phyloP scores from a whole-genome alignment of 1,284 basidiomycete genomes.

The Pseudozyma thailandica region DNA sequence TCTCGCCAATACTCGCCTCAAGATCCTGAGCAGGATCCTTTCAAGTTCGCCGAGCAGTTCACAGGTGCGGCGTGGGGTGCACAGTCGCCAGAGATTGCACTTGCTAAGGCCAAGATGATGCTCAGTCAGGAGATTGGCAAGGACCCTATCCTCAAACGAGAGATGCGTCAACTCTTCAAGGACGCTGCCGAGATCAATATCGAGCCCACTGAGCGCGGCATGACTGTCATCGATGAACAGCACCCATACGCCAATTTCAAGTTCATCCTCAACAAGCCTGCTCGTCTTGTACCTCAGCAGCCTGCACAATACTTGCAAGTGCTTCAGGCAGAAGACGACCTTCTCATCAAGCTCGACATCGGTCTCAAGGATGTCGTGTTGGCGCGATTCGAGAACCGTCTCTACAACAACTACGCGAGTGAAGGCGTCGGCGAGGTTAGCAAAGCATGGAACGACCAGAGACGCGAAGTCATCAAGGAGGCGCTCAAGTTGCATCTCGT shows the following conservation, averaged over 20 bases:
- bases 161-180: constrained; percentile 82
- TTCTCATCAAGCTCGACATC: constrained; percentile 82
- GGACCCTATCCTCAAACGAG: constrained; percentile 86
- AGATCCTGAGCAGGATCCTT: constrained; percentile 66
- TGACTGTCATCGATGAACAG: constrained; percentile 86
- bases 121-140: constrained; percentile 90
- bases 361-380: constrained; percentile 70
- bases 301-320: constrained; percentile 87
- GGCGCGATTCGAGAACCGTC: constrained; percentile 59
- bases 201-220: constrained; percentile 89
- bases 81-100: constrained; percentile 45
- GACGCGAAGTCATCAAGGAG: constrained; percentile 81
- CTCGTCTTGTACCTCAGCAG: constrained; percentile 74
- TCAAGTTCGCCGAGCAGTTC: constrained; percentile 64
- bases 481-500: constrained; percentile 82
- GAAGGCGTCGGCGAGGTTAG: constrained; percentile 86
- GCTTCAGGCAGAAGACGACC: constrained; percentile 87
- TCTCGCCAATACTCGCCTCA: constrained; percentile 75
- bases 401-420: constrained; percentile 85
- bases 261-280: constrained; percentile 85
- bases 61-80: constrained; percentile 49
- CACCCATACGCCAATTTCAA: constrained; percentile 95
- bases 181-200: constrained; percentile 82
- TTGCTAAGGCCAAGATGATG: constrained; percentile 78
- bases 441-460: constrained; percentile 90